Base-by-base conservation (phyloP, 805 yeast genomes). In the Starmera caribaea region DNA sequence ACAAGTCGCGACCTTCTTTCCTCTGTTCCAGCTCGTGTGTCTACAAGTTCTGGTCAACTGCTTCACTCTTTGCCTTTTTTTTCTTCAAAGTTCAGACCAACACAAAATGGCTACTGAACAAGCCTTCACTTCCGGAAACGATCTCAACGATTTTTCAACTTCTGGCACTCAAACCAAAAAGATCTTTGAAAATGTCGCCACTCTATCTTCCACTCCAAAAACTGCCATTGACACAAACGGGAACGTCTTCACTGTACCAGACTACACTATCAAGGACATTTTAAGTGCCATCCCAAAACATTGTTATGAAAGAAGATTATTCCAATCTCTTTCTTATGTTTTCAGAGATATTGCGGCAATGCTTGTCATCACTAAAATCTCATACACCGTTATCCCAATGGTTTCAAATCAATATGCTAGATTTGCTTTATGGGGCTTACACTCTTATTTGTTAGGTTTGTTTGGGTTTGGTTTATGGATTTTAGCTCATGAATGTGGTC, bases 401-500 rank as follows among this genome's bases (percentile, higher is more conserved):
- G n/a, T n/a, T n/a, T n/a, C n/a, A n/a, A n/a, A n/a, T 49, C 83
- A 76, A 21, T 44, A 57, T 8, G 71, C 74, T 36, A 85, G 92
- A 90, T 47, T 68, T 32, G 60, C n/a, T 56, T 14, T 79, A 81
- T 54, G 59, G 76, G 15, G 53, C 69, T n/a, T n/a, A n/a, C n/a
- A n/a, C n/a, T n/a, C n/a, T n/a, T n/a, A n/a, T 39, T 54, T 63
- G 35, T 74, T 75, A 50, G 87, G 90, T 26, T 63, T 84, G 40
- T 74, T 81, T 44, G 79, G 79, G 42, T 79, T 87, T 27, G 95
- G 95, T 36, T 39, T 80, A 36, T 85, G 95, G 95, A 81, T 85
- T 37, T 56, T 85, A 64, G 92, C 94, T 39, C 95, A 85, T 62
- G 95, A 85, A 62, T 85, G 95, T 68, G 95, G 95, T 44, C 95